A percentile compares a stretch with the other conserved stretches of the same genome.
Conservation (phyloP, 2,329 filamentous ascomycete species). For the Thielaviopsis punctulata region DNA sequence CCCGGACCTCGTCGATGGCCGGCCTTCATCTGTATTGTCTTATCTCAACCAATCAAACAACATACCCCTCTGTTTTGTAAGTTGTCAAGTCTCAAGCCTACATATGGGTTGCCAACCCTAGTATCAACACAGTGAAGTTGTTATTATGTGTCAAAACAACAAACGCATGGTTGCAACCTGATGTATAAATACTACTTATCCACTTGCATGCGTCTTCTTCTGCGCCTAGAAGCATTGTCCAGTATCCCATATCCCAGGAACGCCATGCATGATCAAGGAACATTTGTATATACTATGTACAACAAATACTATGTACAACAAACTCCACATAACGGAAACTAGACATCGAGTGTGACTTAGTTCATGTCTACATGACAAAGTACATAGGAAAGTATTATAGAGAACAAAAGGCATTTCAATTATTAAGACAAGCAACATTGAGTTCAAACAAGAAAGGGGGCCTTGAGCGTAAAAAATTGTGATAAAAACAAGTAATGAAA, state of each 20-base stretch:
- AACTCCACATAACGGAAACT: no score
- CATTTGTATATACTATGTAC: not conserved
- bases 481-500: slow-evolving; percentile 9
- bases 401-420: not conserved
- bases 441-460: not conserved
- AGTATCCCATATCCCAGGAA: not conserved
- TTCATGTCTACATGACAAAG: not conserved
- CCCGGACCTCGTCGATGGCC: no score
- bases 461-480: not conserved
- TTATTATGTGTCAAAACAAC: no score
- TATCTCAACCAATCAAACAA: no score
- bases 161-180: no score
- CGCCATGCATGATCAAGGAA: not conserved
- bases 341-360: no score
- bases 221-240: not conserved
- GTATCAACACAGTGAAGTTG: not conserved
- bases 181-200: not conserved
- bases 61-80: no score
- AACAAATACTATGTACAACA: no score
- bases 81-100: no score
- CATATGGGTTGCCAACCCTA: no score
- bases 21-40: no score
- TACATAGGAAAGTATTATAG: not conserved
- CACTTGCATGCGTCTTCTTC: not conserved
- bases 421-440: not conserved